phyloP scores from a whole-genome alignment of 2,329 filamentous ascomycete species.

The Xylaria sp. region DNA sequence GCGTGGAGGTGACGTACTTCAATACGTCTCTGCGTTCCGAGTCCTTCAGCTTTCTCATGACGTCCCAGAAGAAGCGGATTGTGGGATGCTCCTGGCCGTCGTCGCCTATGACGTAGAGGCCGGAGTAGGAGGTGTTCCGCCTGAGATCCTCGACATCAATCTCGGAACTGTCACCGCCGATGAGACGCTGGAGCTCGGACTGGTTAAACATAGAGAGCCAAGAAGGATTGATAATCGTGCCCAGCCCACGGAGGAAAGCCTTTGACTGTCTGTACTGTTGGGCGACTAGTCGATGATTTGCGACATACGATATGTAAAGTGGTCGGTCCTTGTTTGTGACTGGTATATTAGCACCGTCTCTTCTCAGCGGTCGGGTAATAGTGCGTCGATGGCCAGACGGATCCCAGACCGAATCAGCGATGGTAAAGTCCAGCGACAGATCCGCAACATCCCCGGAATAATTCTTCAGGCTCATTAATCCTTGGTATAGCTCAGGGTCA shows the following conservation, averaged over 20 bases:
- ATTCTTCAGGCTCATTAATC: conserved; percentile 84
- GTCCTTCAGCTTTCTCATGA: conserved; percentile 80
- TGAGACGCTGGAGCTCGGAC: conserved; percentile 89
- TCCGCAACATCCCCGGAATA: conserved; percentile 83
- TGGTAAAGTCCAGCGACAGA: conserved; percentile 87
- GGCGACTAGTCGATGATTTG: conserved; percentile 82
- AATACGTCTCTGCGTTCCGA: conserved; percentile 84
- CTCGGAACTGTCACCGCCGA: conserved; percentile 85
- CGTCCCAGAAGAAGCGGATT: conserved; percentile 88
- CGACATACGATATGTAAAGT: conserved; percentile 93
- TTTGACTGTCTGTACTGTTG: conserved; percentile 85
- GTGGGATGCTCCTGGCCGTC: conserved; percentile 88
- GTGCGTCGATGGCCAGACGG: conserved; percentile 64
- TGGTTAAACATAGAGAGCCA: conserved; percentile 99
- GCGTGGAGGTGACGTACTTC: conserved; percentile 95
- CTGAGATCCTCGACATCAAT: conserved; percentile 90
- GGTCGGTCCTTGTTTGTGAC: conserved; percentile 94
- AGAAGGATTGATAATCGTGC: conserved; percentile 85
- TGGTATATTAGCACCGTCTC: conserved; percentile 76
- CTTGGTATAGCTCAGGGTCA: conserved; percentile 90
- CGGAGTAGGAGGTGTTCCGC: conserved; percentile 85
- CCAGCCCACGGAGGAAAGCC: conserved; percentile 87
- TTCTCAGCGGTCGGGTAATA: conserved; percentile 78
- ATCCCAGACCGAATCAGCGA: conserved; percentile 73
- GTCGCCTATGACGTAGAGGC: conserved; percentile 88